Evolutionary conservation across 306 rosid species (phyloP).

Genomic region (Datisca glomerata): DNA sequence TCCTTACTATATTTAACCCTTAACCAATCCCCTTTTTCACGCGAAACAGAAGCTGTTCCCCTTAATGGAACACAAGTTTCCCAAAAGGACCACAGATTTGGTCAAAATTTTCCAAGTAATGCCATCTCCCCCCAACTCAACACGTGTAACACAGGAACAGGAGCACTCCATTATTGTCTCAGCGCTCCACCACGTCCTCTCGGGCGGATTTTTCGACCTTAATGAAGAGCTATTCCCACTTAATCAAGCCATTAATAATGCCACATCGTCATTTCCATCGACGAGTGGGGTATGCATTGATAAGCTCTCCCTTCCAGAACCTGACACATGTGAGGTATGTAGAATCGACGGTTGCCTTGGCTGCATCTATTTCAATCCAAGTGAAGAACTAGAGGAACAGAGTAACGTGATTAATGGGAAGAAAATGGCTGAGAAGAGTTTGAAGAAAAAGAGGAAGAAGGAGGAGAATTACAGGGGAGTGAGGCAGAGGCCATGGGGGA

Average conservation of each 20-base stretch:
- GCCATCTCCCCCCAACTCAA: no score
- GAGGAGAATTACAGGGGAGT: conserved; percentile 27
- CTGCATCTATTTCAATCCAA: conserved; percentile 18
- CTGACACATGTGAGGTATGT: conserved; percentile 22
- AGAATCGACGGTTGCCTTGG: conserved; percentile 29
- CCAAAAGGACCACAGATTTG: no score
- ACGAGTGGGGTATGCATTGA: neutral
- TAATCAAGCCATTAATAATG: neutral
- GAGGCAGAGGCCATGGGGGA: conserved; percentile 38
- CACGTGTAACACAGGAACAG: no score
- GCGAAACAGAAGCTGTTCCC: no score
- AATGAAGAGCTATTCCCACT: neutral
- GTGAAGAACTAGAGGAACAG: neutral
- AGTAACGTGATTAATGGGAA: neutral
- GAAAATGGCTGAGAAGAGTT: neutral
- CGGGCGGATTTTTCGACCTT: conserved; percentile 6
- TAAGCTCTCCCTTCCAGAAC: neutral
- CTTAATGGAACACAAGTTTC: no score
- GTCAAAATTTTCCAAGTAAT: no score
- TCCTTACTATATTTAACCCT: no score
- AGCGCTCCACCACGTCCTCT: conserved; percentile 30
- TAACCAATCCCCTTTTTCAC: no score
- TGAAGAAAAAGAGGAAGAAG: conserved; percentile 1
- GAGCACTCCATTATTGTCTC: conserved; percentile 52
- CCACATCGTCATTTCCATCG: conserved; percentile 2